Evolutionary conservation across 805 yeast species (phyloP), one percentile per base, ranked within the genome.

Genomic region (Wickerhamomyces alni): DNA sequence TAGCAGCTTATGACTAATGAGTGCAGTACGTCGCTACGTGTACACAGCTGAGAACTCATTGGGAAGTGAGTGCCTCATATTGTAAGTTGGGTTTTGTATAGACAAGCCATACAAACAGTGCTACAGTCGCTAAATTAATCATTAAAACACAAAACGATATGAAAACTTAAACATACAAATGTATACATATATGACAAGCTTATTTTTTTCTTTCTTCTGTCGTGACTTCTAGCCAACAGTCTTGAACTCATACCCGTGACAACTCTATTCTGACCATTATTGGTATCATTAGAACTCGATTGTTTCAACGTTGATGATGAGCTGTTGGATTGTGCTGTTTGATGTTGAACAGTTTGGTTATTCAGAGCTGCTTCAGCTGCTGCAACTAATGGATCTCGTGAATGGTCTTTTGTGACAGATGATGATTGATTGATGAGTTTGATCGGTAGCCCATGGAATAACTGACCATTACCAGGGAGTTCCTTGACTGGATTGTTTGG

Each of bases 181-280:
- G 24, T 21, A n/a, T n/a, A 21, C 24, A 7, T 21, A 21, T 5
- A 26, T 9, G 13, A 26, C 21, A 12, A 16, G 16, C 4, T 5
- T 35, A 22, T 37, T 36, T 39, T 40, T 30, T 40, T 42, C 38
- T 50, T 53, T 53, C 64, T 70, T 40, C 65, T 70, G 44, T 78
- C 59, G 17, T 67, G 64, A 37, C 78, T 72, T 51, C 86, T 61
- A 5, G 84, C 80, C 42, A 80, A 58, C 35, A 81, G 64, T 50
- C 75, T 75, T 6, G 86, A 80, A 54, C 77, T 79, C 72, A 72
- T 65, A 13, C 77, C 63, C 3, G 83, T 77, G 17, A 78, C 67
- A 17, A 56, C 36, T 24, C 53, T 61, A 35, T 57, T 54, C 3
- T 46, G 30, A 21, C 24, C 24, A 21, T 21, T 21, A 21, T 9